A percentile compares a stretch with the other conserved stretches of the same genome.
phyloP scores from a whole-genome alignment of 805 yeast species.

The Zygosaccharomyces bisporus region DNA sequence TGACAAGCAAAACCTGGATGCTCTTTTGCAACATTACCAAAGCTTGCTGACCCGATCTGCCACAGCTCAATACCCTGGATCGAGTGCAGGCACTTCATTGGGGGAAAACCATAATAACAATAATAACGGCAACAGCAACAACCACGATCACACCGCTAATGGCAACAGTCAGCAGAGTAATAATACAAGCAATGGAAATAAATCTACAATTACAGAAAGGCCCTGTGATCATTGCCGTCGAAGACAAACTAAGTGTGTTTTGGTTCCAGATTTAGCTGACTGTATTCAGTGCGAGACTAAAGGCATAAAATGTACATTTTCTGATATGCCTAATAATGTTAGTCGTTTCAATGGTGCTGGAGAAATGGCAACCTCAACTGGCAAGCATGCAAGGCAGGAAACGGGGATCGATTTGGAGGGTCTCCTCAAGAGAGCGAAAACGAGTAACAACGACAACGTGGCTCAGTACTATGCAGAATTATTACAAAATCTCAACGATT shows the following conservation, averaged over 20 bases:
- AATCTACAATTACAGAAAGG: conserved; percentile 16
- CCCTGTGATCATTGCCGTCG: conserved; percentile 87
- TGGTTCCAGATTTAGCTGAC: conserved; percentile 55
- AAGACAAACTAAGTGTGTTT: conserved; percentile 74
- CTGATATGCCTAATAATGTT: conserved; percentile 44
- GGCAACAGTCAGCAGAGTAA: neutral
- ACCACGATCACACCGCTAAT: neutral
- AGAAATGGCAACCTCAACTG: conserved; percentile 2
- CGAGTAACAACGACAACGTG: conserved; percentile 16
- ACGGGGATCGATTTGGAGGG: conserved; percentile 24
- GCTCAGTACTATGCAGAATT: conserved; percentile 27
- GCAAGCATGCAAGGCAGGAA: conserved; percentile 25
- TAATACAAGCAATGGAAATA: conserved; percentile 9
- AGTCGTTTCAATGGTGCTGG: conserved; percentile 3
- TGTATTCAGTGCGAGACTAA: conserved; percentile 78
- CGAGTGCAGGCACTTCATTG: conserved; percentile 4
- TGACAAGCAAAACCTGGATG: conserved; percentile 28
- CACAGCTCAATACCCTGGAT: conserved; percentile 1
- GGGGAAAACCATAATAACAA: neutral
- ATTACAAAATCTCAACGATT: conserved; percentile 23
- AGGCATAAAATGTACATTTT: conserved; percentile 69
- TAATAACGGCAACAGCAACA: conserved; percentile 1
- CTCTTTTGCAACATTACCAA: conserved; percentile 32
- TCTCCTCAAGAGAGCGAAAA: conserved; percentile 21
- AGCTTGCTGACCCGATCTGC: conserved; percentile 22